A percentile compares a stretch with the other conserved stretches of the same genome.
Evolutionary conservation across 805 yeast genomes (phyloP).

Genomic region (Millerozyma miso): DNA sequence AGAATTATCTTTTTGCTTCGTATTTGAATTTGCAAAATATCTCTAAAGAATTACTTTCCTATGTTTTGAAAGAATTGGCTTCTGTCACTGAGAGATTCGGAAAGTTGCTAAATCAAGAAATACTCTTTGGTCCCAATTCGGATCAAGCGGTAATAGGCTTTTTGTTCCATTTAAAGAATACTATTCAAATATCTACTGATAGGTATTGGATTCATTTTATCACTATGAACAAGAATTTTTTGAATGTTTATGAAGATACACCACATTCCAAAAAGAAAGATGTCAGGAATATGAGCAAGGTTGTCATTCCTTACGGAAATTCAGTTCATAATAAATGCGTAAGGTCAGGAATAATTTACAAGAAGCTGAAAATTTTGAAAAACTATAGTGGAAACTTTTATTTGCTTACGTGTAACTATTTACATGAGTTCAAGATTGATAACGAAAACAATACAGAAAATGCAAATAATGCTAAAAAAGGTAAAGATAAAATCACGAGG

Average conservation of each 20-base stretch:
- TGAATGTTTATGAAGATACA: slow-evolving; percentile 35
- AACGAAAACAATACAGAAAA: slow-evolving; percentile 7
- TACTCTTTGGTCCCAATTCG: slow-evolving; percentile 10
- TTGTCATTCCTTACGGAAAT: slow-evolving; percentile 29
- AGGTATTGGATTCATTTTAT: slow-evolving; percentile 39
- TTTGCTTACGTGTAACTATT: slow-evolving; percentile 38
- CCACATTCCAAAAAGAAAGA: slow-evolving; percentile 44
- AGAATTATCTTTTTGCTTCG: slow-evolving; percentile 39
- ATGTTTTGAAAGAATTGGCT: slow-evolving; percentile 34
- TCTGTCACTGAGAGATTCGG: slow-evolving; percentile 30
- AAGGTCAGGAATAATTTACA: slow-evolving; percentile 38
- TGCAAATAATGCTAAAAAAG: slow-evolving; percentile 10
- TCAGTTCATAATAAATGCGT: slow-evolving; percentile 38
- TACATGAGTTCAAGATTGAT: slow-evolving; percentile 40
- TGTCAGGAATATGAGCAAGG: slow-evolving; percentile 43
- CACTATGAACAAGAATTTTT: slow-evolving; percentile 48
- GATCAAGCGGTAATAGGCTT: slow-evolving; percentile 15
- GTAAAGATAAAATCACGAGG: slow-evolving; percentile 35
- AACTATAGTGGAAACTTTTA: slow-evolving; percentile 35
- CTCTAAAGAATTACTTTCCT: slow-evolving; percentile 33
- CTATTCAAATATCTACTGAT: slow-evolving; percentile 21
- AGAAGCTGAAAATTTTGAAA: slow-evolving; percentile 38
- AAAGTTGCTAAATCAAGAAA: slow-evolving; percentile 21
- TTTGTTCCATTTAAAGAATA: slow-evolving; percentile 20
- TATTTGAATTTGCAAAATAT: slow-evolving; percentile 40